phyloP scores from a whole-genome alignment of 345 rosid species.

The Gossypium herbaceum region DNA sequence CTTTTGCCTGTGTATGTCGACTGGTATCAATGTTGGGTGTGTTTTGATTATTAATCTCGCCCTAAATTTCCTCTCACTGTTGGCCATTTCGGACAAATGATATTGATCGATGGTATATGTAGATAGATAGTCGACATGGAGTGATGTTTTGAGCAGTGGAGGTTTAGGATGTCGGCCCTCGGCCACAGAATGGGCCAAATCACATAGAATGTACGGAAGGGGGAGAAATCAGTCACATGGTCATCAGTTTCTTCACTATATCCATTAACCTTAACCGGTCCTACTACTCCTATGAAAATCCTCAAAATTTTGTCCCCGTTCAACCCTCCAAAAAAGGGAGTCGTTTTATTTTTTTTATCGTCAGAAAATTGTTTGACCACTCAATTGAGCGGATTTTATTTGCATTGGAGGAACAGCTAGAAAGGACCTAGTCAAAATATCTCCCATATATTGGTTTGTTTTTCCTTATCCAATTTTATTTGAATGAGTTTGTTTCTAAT shows the following conservation, averaged over 20 bases:
- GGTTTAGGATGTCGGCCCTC: conserved; percentile 16
- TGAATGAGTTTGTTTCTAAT: too few relatives aligned
- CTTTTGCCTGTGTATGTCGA: not conserved
- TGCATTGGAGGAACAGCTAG: too few relatives aligned
- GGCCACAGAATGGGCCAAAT: not conserved
- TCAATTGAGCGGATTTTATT: not conserved
- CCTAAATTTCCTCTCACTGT: not conserved
- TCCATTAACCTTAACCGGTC: not conserved
- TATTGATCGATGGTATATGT: not conserved
- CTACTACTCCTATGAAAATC: not conserved
- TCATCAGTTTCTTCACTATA: not conserved
- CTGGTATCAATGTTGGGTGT: not conserved
- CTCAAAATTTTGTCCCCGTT: not conserved
- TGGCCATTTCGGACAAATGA: not conserved
- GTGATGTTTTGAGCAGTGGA: conserved; percentile 1
- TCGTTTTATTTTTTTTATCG: not conserved
- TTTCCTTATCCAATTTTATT: too few relatives aligned
- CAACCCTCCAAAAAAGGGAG: too few relatives aligned
- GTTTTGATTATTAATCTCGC: not conserved
- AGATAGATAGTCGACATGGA: not conserved
- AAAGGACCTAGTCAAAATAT: too few relatives aligned
- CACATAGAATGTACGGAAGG: not conserved
- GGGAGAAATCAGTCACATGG: not conserved
- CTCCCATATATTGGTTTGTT: too few relatives aligned
- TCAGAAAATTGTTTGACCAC: not conserved